These are phyloP conservation scores for Talinum fruticosum DNA, from an alignment of 148 eudicot species.

Conservation along the genomic window DNA sequence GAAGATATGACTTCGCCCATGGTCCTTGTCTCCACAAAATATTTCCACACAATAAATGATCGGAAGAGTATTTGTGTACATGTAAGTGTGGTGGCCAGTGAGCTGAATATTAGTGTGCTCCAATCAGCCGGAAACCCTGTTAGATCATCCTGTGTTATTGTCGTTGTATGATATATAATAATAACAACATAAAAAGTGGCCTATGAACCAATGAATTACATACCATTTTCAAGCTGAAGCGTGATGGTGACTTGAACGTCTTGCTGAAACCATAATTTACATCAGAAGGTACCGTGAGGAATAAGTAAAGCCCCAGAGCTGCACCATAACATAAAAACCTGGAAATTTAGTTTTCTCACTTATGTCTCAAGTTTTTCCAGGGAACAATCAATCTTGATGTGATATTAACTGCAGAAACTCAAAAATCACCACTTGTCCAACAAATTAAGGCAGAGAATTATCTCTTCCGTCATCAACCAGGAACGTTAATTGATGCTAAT, in stretches of 20 bases:
- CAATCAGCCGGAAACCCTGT: neutral
- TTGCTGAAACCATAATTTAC: neutral
- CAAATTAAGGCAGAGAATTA: too few relatives aligned
- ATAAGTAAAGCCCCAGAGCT: conserved; percentile 93
- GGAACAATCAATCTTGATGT: neutral
- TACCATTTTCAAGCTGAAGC: neutral
- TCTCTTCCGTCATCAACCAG: too few relatives aligned
- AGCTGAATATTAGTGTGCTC: neutral
- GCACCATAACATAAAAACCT: conserved; percentile 19
- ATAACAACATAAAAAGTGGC: neutral
- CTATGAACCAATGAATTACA: neutral
- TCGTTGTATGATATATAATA: neutral
- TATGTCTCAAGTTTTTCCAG: neutral
- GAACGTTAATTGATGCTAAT: too few relatives aligned
- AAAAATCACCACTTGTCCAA: too few relatives aligned
- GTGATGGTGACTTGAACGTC: neutral
- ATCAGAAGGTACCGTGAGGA: conserved; percentile 56
- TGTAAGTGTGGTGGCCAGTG: too few relatives aligned
- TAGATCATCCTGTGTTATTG: neutral
- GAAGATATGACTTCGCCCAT: too few relatives aligned
- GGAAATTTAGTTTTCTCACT: neutral
- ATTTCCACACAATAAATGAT: too few relatives aligned
- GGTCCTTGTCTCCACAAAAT: too few relatives aligned
- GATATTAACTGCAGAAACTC: neutral
- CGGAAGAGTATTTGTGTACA: too few relatives aligned